phyloP scores from a whole-genome alignment of 2,329 filamentous ascomycete species.

The Beauveria rudraprayagi region DNA sequence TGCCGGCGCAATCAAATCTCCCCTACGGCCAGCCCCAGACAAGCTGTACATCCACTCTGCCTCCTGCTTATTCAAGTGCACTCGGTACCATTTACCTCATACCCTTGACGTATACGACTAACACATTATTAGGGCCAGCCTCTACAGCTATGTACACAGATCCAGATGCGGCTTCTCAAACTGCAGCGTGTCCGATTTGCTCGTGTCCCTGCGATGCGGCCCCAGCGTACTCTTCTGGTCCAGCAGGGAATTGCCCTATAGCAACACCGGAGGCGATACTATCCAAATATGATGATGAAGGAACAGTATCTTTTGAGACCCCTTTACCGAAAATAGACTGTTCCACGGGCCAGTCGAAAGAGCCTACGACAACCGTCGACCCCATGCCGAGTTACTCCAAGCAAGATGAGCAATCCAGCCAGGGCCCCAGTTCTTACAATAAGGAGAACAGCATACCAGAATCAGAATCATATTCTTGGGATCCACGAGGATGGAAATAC shows the following conservation, averaged over 20 bases:
- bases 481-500: conserved; percentile 18
- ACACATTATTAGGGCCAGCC: not conserved
- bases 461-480: not conserved
- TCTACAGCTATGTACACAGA: not conserved
- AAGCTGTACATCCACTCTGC: not conserved
- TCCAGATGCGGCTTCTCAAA: not conserved
- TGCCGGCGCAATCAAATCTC: not conserved
- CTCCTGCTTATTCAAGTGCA: not conserved
- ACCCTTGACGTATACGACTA: not conserved
- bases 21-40: not conserved
- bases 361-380: not conserved
- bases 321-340: not conserved
- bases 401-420: not conserved
- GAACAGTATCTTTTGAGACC: not conserved
- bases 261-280: not conserved
- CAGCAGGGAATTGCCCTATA: not conserved
- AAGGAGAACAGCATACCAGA: not conserved
- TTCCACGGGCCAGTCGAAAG: not conserved
- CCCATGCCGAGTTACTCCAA: not conserved
- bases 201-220: not conserved
- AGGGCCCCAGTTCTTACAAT: not conserved
- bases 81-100: not conserved
- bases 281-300: not conserved
- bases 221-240: not conserved
- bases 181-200: not conserved